phyloP scores from a whole-genome alignment of 768 basidiomycete genomes.

The Podaxis pistillaris region DNA sequence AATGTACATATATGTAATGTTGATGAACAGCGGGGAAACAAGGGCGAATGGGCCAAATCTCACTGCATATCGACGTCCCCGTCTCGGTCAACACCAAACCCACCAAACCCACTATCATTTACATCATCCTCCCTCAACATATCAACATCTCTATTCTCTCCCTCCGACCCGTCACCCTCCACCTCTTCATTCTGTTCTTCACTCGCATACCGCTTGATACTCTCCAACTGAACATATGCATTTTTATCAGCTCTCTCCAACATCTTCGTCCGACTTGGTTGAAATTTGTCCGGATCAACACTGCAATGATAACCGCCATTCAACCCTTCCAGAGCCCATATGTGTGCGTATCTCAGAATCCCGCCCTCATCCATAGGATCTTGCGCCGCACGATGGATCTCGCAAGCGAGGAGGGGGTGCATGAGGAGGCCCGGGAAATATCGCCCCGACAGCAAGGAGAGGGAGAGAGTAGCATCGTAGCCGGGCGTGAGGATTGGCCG shows the following conservation, averaged over 20 bases:
- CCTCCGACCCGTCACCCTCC: constrained; percentile 7
- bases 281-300: constrained; percentile 66
- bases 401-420: constrained; percentile 55
- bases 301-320: constrained; percentile 64
- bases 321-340: constrained; percentile 75
- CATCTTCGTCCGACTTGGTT: constrained; percentile 51
- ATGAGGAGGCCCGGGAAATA: constrained; percentile 75
- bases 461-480: constrained; percentile 62
- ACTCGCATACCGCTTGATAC: constrained; percentile 32
- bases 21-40: background rate
- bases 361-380: constrained; percentile 32
- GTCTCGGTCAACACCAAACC: background rate
- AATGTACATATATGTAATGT: background rate
- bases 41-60: background rate
- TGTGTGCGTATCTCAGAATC: constrained; percentile 42
- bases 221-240: constrained; percentile 41
- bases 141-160: constrained; percentile 18
- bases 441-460: constrained; percentile 72
- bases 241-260: constrained; percentile 58
- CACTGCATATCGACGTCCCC: constrained; percentile 6
- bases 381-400: constrained; percentile 38
- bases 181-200: constrained; percentile 25
- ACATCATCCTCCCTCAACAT: constrained; percentile 22
- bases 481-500: constrained; percentile 61
- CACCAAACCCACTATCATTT: background rate